phyloP scores from a whole-genome alignment of 1,139 yeast species.

The Groenewaldozyma auringiensis region DNA sequence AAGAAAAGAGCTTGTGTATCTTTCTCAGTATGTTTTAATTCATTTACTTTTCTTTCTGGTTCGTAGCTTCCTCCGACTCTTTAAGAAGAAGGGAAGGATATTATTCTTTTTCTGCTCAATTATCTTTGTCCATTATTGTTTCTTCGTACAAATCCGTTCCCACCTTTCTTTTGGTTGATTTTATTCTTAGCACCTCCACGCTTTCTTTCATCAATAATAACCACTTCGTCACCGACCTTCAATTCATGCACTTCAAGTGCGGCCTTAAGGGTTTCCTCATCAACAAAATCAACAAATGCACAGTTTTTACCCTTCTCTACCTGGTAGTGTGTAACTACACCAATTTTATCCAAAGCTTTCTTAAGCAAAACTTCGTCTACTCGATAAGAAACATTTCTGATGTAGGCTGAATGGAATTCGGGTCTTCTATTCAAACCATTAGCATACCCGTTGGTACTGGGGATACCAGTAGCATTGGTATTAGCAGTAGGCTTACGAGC shows the following conservation, averaged over 20 bases:
- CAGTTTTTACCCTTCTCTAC: constrained; percentile 29
- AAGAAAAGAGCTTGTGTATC: too few relatives aligned
- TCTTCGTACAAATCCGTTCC: constrained; percentile 2
- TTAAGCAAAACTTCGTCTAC: constrained; percentile 26
- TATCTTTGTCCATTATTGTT: not conserved
- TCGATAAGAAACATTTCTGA: constrained; percentile 29
- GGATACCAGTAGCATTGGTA: constrained; percentile 4
- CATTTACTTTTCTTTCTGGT: too few relatives aligned
- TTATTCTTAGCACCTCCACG: constrained; percentile 22
- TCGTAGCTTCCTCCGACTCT: too few relatives aligned
- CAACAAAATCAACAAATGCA: constrained; percentile 35
- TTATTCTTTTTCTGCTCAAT: too few relatives aligned
- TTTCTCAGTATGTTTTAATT: too few relatives aligned
- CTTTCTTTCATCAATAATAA: constrained; percentile 29
- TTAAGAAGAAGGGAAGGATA: too few relatives aligned
- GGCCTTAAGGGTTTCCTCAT: constrained; percentile 26
- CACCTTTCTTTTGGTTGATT: constrained; percentile 10
- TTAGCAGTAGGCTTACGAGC: constrained; percentile 9
- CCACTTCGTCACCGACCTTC: constrained; percentile 25
- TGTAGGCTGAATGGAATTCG: constrained; percentile 32
- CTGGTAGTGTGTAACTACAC: constrained; percentile 32
- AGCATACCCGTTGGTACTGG: constrained; percentile 7
- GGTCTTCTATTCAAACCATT: constrained; percentile 10
- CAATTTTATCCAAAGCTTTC: constrained; percentile 28
- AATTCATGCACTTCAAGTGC: constrained; percentile 29